phyloP scores from a whole-genome alignment of 2,329 filamentous ascomycete species.

The Claviceps quebecensis region DNA sequence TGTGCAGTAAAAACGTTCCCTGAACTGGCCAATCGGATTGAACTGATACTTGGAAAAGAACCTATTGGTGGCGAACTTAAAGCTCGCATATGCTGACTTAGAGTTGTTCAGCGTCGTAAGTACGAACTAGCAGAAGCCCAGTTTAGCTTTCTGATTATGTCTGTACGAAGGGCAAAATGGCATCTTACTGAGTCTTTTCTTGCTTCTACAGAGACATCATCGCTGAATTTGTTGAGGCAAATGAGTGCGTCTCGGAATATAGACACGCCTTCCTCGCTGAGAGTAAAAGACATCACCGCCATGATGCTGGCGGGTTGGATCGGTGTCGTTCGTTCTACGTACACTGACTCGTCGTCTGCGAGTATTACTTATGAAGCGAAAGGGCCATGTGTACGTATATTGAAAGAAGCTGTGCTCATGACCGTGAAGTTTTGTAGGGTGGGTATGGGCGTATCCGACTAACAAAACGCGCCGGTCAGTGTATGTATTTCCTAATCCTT shows the following conservation, averaged over 20 bases:
- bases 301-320: conserved; percentile 19
- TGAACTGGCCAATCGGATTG: conserved; percentile 34
- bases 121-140: conserved; percentile 37
- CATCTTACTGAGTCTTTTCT: conserved; percentile 47
- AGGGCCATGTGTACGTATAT: not conserved
- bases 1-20: conserved; percentile 56
- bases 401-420: not conserved
- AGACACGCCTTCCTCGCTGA: conserved; percentile 58
- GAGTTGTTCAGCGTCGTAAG: conserved; percentile 67
- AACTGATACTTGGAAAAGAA: conserved; percentile 66
- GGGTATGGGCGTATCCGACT: not conserved
- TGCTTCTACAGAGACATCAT: conserved; percentile 63
- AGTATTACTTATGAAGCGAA: not conserved
- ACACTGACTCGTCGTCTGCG: not conserved
- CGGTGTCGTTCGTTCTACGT: not conserved
- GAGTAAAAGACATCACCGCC: conserved; percentile 56
- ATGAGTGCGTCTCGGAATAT: conserved; percentile 59
- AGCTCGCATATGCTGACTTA: conserved; percentile 65
- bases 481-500: not conserved
- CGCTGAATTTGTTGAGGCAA: conserved; percentile 67
- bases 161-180: not conserved
- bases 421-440: not conserved
- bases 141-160: not conserved
- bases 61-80: conserved; percentile 49
- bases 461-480: not conserved